Conservation (phyloP, 2,329 filamentous ascomycete genomes). For the Calonectria honghensis region DNA sequence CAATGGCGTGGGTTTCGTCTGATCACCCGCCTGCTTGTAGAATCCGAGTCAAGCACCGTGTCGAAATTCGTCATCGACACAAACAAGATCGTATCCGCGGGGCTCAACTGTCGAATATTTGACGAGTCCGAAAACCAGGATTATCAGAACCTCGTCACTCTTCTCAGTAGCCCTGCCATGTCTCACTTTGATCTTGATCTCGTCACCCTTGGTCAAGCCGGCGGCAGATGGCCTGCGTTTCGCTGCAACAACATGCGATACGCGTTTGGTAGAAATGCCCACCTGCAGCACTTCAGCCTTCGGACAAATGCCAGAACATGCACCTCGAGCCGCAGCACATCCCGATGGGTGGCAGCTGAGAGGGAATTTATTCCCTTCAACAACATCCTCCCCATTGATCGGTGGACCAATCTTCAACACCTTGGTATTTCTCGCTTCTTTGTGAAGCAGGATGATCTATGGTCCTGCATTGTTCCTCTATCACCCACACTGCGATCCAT, state of each 20-base stretch:
- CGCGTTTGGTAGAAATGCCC: not conserved
- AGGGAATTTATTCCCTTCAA: not conserved
- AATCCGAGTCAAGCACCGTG: not conserved
- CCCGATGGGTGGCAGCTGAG: not conserved
- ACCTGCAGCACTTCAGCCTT: not conserved
- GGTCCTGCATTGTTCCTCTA: not conserved
- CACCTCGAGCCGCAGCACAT: not conserved
- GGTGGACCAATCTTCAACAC: not conserved
- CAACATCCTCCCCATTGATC: not conserved
- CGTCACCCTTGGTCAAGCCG: not conserved
- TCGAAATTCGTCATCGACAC: not conserved
- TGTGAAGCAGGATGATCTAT: not conserved
- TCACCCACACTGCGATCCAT: not conserved
- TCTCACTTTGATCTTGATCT: not conserved
- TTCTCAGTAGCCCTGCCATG: not conserved
- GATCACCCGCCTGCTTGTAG: not conserved
- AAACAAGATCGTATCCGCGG: not conserved
- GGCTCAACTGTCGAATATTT: not conserved
- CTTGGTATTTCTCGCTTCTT: not conserved
- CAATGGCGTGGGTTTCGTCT: slow-evolving; percentile 3
- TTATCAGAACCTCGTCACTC: not conserved
- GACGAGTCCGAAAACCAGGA: not conserved
- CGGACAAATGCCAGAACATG: not conserved
- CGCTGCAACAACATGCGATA: not conserved
- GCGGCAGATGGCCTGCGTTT: not conserved